These are phyloP conservation scores for Panus rudis DNA, from an alignment of 768 basidiomycete species.

Conservation along the genomic window DNA sequence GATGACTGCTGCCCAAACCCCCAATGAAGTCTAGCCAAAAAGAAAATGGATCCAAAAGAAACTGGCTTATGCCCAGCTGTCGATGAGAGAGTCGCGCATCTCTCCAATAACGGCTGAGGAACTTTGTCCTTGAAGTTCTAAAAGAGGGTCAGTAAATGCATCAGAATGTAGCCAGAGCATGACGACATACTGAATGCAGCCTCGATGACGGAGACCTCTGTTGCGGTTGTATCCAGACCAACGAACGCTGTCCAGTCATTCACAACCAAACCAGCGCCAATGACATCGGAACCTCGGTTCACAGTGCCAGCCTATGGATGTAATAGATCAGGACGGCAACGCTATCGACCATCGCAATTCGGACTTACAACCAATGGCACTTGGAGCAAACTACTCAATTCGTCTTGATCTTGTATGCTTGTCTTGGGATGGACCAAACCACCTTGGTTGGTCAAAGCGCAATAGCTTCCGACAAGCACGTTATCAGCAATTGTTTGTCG, in stretches of 20 bases:
- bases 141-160: slow-evolving; percentile 1
- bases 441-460: slow-evolving; percentile 92
- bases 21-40: neutral
- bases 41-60: slow-evolving; percentile 9
- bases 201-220: slow-evolving; percentile 97
- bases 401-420: slow-evolving; percentile 95
- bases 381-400: slow-evolving; percentile 88
- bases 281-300: slow-evolving; percentile 96
- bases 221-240: slow-evolving; percentile 99
- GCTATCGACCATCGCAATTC: neutral
- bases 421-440: slow-evolving; percentile 98
- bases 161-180: neutral
- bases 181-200: slow-evolving; percentile 83
- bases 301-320: slow-evolving; percentile 86
- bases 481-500: slow-evolving; percentile 96
- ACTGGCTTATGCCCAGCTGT: slow-evolving; percentile 78
- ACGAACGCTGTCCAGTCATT: slow-evolving; percentile 99
- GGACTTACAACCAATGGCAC: slow-evolving; percentile 85
- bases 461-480: slow-evolving; percentile 94
- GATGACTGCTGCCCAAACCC: no score
- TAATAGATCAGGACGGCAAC: slow-evolving; percentile 3
- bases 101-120: slow-evolving; percentile 49
- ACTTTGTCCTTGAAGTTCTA: slow-evolving; percentile 53
- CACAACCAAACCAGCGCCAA: slow-evolving; percentile 95
- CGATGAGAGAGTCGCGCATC: slow-evolving; percentile 54